Conservation (phyloP, 768 basidiomycete species). For the Sutorius australiensis region DNA sequence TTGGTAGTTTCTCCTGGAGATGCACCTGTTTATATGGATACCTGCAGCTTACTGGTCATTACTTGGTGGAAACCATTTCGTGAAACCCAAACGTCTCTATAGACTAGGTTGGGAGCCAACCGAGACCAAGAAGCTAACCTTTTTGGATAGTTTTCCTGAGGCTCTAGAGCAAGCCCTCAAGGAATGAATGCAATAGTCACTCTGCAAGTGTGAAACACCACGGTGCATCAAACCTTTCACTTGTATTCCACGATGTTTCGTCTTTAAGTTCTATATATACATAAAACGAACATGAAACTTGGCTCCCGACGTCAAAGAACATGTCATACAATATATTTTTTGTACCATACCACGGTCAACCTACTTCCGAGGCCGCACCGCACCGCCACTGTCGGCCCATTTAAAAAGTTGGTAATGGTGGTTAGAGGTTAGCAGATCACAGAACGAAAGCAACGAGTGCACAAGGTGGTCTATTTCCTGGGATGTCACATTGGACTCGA, state of each 20-base stretch:
- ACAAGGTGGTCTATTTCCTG: neutral
- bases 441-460: conserved; percentile 15
- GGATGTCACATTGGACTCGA: neutral
- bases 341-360: neutral
- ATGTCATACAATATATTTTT: conserved; percentile 6
- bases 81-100: conserved; percentile 33
- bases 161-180: conserved; percentile 28
- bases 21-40: neutral
- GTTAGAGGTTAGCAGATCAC: conserved; percentile 2
- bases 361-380: neutral
- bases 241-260: conserved; percentile 1
- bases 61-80: conserved; percentile 37
- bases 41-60: conserved; percentile 37
- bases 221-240: neutral
- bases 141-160: conserved; percentile 27
- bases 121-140: conserved; percentile 23
- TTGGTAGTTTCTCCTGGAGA: neutral
- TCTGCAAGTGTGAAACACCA: too few species aligned
- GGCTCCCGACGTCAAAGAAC: neutral
- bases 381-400: neutral
- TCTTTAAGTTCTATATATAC: conserved; percentile 1
- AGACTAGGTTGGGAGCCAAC: conserved; percentile 40
- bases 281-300: conserved; percentile 3
- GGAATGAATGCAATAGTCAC: neutral
- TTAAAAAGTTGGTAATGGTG: conserved; percentile 6